Conservation (phyloP, 78 protist species). For the Dictyostelium capitatum region DNA sequence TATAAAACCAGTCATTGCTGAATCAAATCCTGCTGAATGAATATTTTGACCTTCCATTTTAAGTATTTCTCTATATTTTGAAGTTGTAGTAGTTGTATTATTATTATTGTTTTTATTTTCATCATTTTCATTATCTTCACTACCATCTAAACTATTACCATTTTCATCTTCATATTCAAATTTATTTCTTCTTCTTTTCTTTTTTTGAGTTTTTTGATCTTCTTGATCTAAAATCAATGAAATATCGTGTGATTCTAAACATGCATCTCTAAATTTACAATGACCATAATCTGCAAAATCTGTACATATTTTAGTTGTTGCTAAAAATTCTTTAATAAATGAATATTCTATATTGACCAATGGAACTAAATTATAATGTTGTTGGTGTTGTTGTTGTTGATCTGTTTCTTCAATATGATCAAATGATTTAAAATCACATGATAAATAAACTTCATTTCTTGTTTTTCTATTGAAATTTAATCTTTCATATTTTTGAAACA, state of each 20-base stretch:
- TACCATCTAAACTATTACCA: not conserved
- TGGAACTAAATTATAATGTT: not conserved
- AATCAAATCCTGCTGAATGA: constrained; percentile 73
- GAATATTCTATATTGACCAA: constrained; percentile 8
- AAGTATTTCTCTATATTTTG: not conserved
- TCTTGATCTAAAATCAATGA: constrained; percentile 25
- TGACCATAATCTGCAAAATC: constrained; percentile 64
- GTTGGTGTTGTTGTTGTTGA: no score
- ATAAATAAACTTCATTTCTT: not conserved
- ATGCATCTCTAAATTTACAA: constrained; percentile 41
- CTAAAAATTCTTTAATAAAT: not conserved
- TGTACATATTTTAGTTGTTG: constrained; percentile 17
- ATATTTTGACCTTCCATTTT: constrained; percentile 2
- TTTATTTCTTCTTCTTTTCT: not conserved
- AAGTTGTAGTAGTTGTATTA: not conserved
- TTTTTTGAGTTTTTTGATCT: not conserved
- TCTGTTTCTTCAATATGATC: not conserved
- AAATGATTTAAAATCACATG: constrained; percentile 11
- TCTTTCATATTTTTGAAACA: constrained; percentile 57
- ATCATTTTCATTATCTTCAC: not conserved
- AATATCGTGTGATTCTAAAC: constrained; percentile 42
- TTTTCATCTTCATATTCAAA: not conserved
- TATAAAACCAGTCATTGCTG: constrained; percentile 74
- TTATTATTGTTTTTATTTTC: not conserved
- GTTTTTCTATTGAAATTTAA: not conserved